A percentile compares a stretch with the other conserved stretches of the same genome.
Evolutionary conservation across 345 rosid species (phyloP).

Genomic region (Salix arbutifolia): DNA sequence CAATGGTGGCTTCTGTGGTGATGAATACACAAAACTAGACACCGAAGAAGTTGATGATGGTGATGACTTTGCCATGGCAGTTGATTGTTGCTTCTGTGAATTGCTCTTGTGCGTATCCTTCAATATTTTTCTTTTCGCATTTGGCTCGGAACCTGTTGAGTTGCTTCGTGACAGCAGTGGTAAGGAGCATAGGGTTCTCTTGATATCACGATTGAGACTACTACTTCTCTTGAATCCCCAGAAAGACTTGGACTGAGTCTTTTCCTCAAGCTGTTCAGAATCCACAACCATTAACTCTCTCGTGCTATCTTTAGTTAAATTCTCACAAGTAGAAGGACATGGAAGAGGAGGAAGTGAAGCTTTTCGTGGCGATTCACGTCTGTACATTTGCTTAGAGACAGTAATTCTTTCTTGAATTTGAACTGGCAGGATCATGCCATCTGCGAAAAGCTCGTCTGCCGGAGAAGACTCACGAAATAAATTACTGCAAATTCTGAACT

Average conservation of each 20-base stretch:
- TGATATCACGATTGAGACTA: constrained; percentile 55
- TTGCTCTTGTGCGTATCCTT: constrained; percentile 41
- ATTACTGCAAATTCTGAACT: constrained; percentile 51
- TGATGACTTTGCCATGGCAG: constrained; percentile 20
- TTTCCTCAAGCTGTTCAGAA: constrained; percentile 26
- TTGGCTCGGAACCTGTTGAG: constrained; percentile 56
- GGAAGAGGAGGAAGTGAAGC: constrained; percentile 41
- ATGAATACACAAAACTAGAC: constrained; percentile 30
- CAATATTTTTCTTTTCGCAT: constrained; percentile 24
- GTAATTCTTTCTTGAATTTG: constrained; percentile 24
- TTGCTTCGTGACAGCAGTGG: constrained; percentile 63
- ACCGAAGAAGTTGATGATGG: constrained; percentile 20
- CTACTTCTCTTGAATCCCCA: constrained; percentile 80
- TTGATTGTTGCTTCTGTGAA: constrained; percentile 27
- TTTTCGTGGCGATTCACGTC: constrained; percentile 27
- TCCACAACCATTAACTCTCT: constrained; percentile 9
- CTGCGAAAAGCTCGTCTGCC: constrained; percentile 73
- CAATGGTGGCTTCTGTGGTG: constrained; percentile 42
- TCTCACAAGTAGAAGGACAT: constrained; percentile 8
- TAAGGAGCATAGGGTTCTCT: constrained; percentile 52
- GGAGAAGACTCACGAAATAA: constrained; percentile 44
- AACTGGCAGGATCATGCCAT: constrained; percentile 70
- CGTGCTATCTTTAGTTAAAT: constrained; percentile 21
- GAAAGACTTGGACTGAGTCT: constrained; percentile 45
- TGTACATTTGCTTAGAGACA: constrained; percentile 19